A percentile compares a stretch with the other conserved stretches of the same genome.
phyloP scores from a whole-genome alignment of 2,329 filamentous ascomycete species.

The Sclerotinia spermophila region DNA sequence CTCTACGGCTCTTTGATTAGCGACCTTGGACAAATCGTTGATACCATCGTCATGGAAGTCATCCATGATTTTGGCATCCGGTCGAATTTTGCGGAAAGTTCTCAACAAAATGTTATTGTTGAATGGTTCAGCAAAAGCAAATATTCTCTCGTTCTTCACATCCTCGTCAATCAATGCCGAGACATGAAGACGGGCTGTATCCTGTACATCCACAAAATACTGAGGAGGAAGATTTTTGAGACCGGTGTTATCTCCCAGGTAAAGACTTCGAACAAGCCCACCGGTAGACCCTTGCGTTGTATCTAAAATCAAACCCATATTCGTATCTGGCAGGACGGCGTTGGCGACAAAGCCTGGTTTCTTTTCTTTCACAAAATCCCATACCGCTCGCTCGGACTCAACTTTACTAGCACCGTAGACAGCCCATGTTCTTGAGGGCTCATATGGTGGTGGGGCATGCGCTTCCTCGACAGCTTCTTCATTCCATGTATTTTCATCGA shows the following conservation, averaged over 20 bases:
- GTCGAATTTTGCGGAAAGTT: slow-evolving; percentile 30
- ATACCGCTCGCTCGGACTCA: slow-evolving; percentile 39
- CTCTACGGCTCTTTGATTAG: slow-evolving; percentile 23
- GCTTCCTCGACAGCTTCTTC: slow-evolving; percentile 37
- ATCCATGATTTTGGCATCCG: slow-evolving; percentile 28
- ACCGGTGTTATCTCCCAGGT: slow-evolving; percentile 23
- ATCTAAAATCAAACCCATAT: slow-evolving; percentile 24
- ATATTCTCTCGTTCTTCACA: slow-evolving; percentile 32
- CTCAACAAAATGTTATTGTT: slow-evolving; percentile 25
- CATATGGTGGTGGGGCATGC: slow-evolving; percentile 40
- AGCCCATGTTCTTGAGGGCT: slow-evolving; percentile 6
- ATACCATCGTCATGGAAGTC: slow-evolving; percentile 26
- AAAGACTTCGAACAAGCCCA: slow-evolving; percentile 26
- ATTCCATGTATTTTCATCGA: slow-evolving; percentile 38
- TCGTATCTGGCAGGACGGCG: slow-evolving; percentile 27
- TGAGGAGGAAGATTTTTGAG: slow-evolving; percentile 5
- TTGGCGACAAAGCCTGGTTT: slow-evolving; percentile 35
- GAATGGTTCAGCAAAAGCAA: slow-evolving; percentile 30
- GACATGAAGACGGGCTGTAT: slow-evolving; percentile 35
- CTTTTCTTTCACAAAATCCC: slow-evolving; percentile 40
- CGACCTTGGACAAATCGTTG: slow-evolving; percentile 27
- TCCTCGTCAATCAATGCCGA: slow-evolving; percentile 33
- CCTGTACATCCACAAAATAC: slow-evolving; percentile 39
- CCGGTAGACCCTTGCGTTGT: slow-evolving; percentile 28
- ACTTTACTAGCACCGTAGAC: slow-evolving; percentile 43